Evolutionary conservation across 345 rosid genomes (phyloP), one percentile per base, ranked within the genome.

Genomic region (Pseudoturritis turrita): DNA sequence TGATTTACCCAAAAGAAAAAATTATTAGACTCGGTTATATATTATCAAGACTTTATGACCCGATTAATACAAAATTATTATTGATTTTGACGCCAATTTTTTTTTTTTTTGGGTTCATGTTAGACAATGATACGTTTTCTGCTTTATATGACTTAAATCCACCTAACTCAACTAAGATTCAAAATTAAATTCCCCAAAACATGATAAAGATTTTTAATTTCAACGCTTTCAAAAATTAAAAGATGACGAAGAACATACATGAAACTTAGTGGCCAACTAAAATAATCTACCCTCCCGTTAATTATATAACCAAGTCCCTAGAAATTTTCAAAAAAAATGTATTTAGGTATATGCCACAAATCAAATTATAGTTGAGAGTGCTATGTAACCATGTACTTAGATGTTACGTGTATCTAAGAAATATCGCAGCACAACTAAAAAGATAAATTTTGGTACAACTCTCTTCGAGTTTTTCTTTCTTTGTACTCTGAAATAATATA

Each of bases 351-450:
- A 43, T 17, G 47, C 63, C 53, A 23, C 31, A 26, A 35, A 45
- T 35, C 37, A 57, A 65, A 17, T 22, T 0, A 37, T 59, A n/a
- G 44, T 21, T 4, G 67, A 65, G 43, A 47, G 44, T 22, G 19
- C 65, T 54, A 46, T 29, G 29, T 67, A 72, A 63, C 54, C 39
- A 59, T 41, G 49, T 31, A n/a, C n/a, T n/a, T 65, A 26, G 36
- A 57, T 58, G 62, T 74, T 59, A 19, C 73, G 68, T 74, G 41
- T 51, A 58, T 10, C 61, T 40, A 60, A 31, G 10, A 67, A 65
- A 45, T 54, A 65, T 64, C 45, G 56, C 43, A 56, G n/a, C 13
- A 33, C 46, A 37, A 37, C 61, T 21, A 57, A 28, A n/a, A 37
- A 57, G 3, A 64, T 55, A 14, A 35, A 36, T 64, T 14, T 65